A percentile compares a stretch with the other conserved stretches of the same genome.
These are phyloP conservation scores for Botryobasidium botryosum DNA, from an alignment of 768 basidiomycete species.

Conservation along the genomic window DNA sequence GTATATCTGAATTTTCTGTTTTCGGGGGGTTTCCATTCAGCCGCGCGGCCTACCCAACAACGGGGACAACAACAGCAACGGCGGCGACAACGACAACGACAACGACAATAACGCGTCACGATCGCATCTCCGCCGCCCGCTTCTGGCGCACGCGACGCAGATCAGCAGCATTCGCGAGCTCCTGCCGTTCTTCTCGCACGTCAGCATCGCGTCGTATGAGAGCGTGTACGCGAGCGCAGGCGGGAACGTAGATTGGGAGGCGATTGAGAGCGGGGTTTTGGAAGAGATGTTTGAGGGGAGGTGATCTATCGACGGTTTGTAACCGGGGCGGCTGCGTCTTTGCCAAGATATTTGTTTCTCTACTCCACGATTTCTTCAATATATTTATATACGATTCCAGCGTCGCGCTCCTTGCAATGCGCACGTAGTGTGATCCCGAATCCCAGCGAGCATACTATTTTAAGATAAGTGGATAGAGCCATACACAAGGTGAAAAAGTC, in stretches of 20 bases:
- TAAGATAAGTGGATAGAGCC: too few relatives aligned
- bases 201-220: conserved; percentile 81
- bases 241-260: conserved; percentile 75
- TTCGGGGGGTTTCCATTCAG: not conserved
- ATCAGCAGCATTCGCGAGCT: conserved; percentile 77
- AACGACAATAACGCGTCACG: not conserved
- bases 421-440: too few relatives aligned
- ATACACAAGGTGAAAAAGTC: too few relatives aligned
- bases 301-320: too few relatives aligned
- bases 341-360: too few relatives aligned
- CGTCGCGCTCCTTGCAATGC: too few relatives aligned
- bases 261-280: conserved; percentile 64
- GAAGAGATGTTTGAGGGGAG: conserved; percentile 73
- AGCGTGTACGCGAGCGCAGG: conserved; percentile 62
- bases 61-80: not conserved
- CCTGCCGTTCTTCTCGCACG: conserved; percentile 76
- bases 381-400: too few relatives aligned
- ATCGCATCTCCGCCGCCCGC: conserved; percentile 47
- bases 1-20: too few relatives aligned
- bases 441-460: too few relatives aligned
- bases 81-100: not conserved
- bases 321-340: too few relatives aligned
- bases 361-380: too few relatives aligned
- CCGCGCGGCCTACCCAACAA: not conserved
- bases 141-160: conserved; percentile 47